A percentile compares a stretch with the other conserved stretches of the same genome.
Evolutionary conservation across 495 filamentous ascomycete species (phyloP).

Genomic region (Niebla homalea): DNA sequence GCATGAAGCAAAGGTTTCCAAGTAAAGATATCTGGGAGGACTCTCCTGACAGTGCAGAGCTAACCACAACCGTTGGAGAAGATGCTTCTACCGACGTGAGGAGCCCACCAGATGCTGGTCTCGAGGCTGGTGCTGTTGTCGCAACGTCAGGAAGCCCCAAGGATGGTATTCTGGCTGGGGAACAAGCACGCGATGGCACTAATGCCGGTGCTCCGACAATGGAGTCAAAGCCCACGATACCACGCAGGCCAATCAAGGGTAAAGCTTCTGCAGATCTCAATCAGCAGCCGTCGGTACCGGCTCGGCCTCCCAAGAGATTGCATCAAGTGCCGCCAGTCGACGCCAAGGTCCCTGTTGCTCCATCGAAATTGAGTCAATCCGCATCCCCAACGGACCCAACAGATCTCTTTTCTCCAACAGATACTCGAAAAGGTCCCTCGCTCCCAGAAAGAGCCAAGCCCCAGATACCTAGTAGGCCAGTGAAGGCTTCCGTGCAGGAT

Average conservation of each 20-base stretch:
- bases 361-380: constrained; percentile 8
- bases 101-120: constrained; percentile 18
- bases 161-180: constrained; percentile 8
- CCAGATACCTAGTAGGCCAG: constrained; percentile 57
- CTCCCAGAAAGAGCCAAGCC: constrained; percentile 71
- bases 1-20: constrained; percentile 66
- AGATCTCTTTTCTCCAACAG: constrained; percentile 26
- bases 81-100: constrained; percentile 31
- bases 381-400: constrained; percentile 12
- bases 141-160: constrained; percentile 15
- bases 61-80: constrained; percentile 69
- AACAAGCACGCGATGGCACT: constrained; percentile 17
- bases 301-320: constrained; percentile 20
- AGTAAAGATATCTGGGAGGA: constrained; percentile 98
- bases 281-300: constrained; percentile 14
- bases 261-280: constrained; percentile 19
- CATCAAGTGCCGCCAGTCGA: constrained; percentile 27
- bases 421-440: constrained; percentile 36
- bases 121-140: constrained; percentile 16
- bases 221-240: constrained; percentile 25
- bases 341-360: constrained; percentile 16
- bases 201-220: constrained; percentile 21
- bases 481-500: constrained; percentile 35
- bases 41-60: constrained; percentile 64
- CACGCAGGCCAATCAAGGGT: constrained; percentile 26